phyloP scores from a whole-genome alignment of 2,329 filamentous ascomycete genomes.

The Didymella sp. region DNA sequence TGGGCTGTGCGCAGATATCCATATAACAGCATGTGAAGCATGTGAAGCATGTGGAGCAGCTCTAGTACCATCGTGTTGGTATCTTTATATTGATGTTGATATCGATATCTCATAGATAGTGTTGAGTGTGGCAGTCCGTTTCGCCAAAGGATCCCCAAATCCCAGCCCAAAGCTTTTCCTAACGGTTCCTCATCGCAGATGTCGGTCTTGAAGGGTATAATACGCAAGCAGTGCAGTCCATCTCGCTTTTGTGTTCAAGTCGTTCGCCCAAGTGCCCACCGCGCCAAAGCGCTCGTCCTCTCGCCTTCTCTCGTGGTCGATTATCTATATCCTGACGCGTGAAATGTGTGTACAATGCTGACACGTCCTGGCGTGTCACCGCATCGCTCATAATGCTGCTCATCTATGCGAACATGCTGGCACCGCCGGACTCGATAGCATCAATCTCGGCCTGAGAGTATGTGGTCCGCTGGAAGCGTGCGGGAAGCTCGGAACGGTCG shows the following conservation, averaged over 20 bases:
- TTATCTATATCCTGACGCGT: slow-evolving; percentile 21
- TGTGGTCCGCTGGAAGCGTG: slow-evolving; percentile 77
- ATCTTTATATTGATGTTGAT: slow-evolving; percentile 17
- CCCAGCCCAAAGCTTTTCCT: slow-evolving; percentile 17
- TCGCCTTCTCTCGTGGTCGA: slow-evolving; percentile 13
- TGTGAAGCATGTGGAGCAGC: slow-evolving; percentile 1
- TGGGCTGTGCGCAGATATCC: not conserved
- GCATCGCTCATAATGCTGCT: slow-evolving; percentile 20
- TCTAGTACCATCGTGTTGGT: not conserved
- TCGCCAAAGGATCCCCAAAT: slow-evolving; percentile 20
- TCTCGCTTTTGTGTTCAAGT: slow-evolving; percentile 28
- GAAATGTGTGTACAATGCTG: slow-evolving; percentile 30
- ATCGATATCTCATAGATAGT: slow-evolving; percentile 13
- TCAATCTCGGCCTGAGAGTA: slow-evolving; percentile 89
- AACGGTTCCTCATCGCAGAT: slow-evolving; percentile 24
- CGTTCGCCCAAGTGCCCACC: slow-evolving; percentile 8
- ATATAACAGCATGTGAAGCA: too few species aligned
- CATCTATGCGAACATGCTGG: slow-evolving; percentile 64
- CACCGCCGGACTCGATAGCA: slow-evolving; percentile 91
- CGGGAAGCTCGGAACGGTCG: slow-evolving; percentile 86
- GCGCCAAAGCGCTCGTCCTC: slow-evolving; percentile 12
- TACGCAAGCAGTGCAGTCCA: slow-evolving; percentile 31
- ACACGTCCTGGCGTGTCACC: slow-evolving; percentile 22
- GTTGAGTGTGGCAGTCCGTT: slow-evolving; percentile 18
- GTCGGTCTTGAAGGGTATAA: slow-evolving; percentile 41